These are phyloP conservation scores for Stemphylium beticola DNA, from an alignment of 2,329 filamentous ascomycete genomes.

Conservation along the genomic window DNA sequence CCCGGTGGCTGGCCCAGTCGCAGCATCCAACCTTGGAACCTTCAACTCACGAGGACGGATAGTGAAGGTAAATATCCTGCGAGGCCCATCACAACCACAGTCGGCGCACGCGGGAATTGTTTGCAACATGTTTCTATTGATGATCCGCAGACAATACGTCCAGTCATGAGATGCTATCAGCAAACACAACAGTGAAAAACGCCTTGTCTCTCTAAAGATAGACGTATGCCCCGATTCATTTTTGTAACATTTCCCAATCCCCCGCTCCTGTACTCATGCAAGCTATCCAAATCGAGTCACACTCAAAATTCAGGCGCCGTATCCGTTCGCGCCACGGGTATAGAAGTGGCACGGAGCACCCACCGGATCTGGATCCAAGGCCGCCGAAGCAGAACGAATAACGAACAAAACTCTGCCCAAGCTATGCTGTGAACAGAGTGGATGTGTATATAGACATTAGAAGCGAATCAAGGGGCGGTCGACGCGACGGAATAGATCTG, in stretches of 20 bases:
- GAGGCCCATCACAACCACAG: neutral
- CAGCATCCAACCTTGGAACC: too few relatives aligned
- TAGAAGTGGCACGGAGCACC: conserved; percentile 29
- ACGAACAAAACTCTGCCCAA: conserved; percentile 3
- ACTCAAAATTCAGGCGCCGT: conserved; percentile 16
- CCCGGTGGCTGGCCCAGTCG: too few relatives aligned
- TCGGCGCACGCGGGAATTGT: neutral
- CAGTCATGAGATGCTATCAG: conserved; percentile 10
- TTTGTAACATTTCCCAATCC: conserved; percentile 13
- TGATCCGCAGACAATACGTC: neutral
- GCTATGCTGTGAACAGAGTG: neutral
- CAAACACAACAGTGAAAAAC: conserved; percentile 9
- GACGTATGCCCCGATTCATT: conserved; percentile 4
- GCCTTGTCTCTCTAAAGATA: conserved; percentile 10
- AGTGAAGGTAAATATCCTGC: neutral
- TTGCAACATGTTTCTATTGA: neutral
- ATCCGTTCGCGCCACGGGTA: conserved; percentile 27
- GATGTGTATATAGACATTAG: conserved; percentile 41
- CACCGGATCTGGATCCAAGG: neutral
- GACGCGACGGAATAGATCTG: conserved; percentile 29
- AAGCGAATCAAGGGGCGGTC: conserved; percentile 35
- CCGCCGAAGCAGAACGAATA: conserved; percentile 14
- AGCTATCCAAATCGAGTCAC: conserved; percentile 21
- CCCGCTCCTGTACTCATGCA: conserved; percentile 20
- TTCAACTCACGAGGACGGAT: neutral